Evolutionary conservation across 164 flowering plant genomes (phyloP), one percentile per base, ranked within the genome.

Genomic region (Piper longum): DNA sequence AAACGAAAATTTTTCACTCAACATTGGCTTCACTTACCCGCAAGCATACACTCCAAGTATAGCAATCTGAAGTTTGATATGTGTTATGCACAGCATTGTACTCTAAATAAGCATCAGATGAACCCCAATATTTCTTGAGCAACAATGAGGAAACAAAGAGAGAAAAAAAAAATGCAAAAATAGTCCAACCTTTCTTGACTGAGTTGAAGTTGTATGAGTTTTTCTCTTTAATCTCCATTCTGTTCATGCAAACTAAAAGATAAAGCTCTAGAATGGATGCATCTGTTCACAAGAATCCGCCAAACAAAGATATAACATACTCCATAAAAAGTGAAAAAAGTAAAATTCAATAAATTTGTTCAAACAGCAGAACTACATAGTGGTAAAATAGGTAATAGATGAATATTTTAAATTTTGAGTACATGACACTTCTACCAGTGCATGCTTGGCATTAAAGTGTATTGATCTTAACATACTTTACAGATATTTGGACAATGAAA

Each of bases 241-340:
- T 84, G 74, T 73, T 87, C 93, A 91, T 83, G 84, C 97, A 88
- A 51, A 91, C 91, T 64, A 90, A 76, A 58, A 95, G 73, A 77
- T 95, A 87, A 45, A 91, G 86, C 72, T 91, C 96, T 62, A 91
- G 62, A 68, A 88, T 67, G 42, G 99, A 91, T 75, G 95, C 91
- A 77, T 81, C 99, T 95, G 93, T 75, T 67, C 43, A 13, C 73
- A 64, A 40, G 67, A 60, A 43, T 61, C 36, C 36, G 36, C 36
- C 36, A 26, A 26, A 26, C 36, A 26, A 26, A 26, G 36, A 26
- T 26, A 26, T 26, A 26, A 26, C 36, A 26, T 26, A 26, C 36
- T 26, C 36, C 36, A 26, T 0, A 26, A 26, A 26, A 2, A 1
- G 36, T 0, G 2, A 26, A 26, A 26, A 0, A 26, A 26, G 36